Base-by-base conservation (phyloP, 2,329 filamentous ascomycete species). In the Huntiella moniliformis region DNA sequence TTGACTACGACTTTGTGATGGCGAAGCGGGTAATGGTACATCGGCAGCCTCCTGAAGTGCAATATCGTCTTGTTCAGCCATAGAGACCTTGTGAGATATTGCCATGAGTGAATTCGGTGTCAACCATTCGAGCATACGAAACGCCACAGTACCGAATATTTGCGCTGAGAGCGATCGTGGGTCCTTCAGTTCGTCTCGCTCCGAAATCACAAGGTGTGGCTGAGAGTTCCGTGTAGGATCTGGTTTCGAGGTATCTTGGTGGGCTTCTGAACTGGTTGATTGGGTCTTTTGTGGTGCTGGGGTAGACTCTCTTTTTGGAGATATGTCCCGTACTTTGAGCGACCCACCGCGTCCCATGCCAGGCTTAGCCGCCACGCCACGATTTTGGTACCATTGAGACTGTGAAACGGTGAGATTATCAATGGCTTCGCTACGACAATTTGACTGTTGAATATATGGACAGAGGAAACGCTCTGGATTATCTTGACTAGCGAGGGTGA, bases 401-500 rank as follows among this genome's bases (percentile, higher is more conserved):
- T 41, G 46, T 54, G 53, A 75, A 69, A 33, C 66, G 56, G 11
- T 43, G 10, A 75, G 60, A 12, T 66, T 67, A 47, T 62, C 64
- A 28, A 68, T 52, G 6, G 67, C 63, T 18, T 67, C 63, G 4
- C 68, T 63, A 0, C 65, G 59, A 12, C 61, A 59, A 42, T 62
- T 63, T 1, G 65, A 59, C 4, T 61, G 57, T 39, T 61, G 60
- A 12, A 74, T 58, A 16, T 63, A 58, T 1, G 68, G 68, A 42
- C 85, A 93, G 0, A 93, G 64, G 2, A 73, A 74, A 48, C 64
- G 67, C 51, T 83, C 77, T 0, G 85, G 76, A 52, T 91, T 75
- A 54, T 87, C 81, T 56, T 85, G 77, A 55, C 79, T 82, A 7
- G 85, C 83, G 43, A 93, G 68, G 55, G 82, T 83, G 47, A 83